These are phyloP conservation scores for Xylariaceae sp. DNA, from an alignment of 2,329 filamentous ascomycete species.

Conservation along the genomic window DNA sequence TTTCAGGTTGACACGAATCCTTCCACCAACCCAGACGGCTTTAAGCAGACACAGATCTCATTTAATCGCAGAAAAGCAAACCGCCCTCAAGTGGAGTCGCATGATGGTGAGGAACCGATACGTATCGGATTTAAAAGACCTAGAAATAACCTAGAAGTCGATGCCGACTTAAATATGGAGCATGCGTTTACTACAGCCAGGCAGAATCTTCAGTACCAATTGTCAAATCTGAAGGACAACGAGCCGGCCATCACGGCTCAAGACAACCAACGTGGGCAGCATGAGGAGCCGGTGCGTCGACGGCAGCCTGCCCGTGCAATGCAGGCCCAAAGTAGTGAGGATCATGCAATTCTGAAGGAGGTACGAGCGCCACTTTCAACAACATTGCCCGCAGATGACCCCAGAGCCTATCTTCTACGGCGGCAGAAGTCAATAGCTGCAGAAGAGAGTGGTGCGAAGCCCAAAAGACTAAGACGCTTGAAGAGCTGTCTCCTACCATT, in stretches of 20 bases:
- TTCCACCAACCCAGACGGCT: slow-evolving; percentile 6
- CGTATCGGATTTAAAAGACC: not conserved
- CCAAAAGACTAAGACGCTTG: slow-evolving; percentile 25
- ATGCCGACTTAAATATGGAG: slow-evolving; percentile 1
- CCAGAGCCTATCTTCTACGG: slow-evolving; percentile 32
- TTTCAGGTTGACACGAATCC: not conserved
- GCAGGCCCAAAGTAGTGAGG: slow-evolving; percentile 6
- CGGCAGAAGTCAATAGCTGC: slow-evolving; percentile 30
- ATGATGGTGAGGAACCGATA: not conserved
- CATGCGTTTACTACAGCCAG: slow-evolving; percentile 16
- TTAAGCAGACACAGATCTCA: slow-evolving; percentile 28
- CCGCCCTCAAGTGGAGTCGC: slow-evolving; percentile 6
- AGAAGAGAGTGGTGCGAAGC: slow-evolving; percentile 12
- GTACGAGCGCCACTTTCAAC: slow-evolving; percentile 28
- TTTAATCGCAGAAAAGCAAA: slow-evolving; percentile 15
- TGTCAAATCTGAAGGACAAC: slow-evolving; percentile 11
- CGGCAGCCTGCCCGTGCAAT: slow-evolving; percentile 13
- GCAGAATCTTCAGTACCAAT: slow-evolving; percentile 17
- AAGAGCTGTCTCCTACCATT: slow-evolving; percentile 31
- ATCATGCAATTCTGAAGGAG: slow-evolving; percentile 4
- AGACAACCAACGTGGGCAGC: not conserved
- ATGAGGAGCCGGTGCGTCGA: slow-evolving; percentile 1
- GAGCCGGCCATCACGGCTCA: not conserved
- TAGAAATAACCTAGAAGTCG: not conserved
- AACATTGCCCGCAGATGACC: slow-evolving; percentile 26